Conservation (phyloP, 345 rosid genomes). For the Eutrema yunnanense region DNA sequence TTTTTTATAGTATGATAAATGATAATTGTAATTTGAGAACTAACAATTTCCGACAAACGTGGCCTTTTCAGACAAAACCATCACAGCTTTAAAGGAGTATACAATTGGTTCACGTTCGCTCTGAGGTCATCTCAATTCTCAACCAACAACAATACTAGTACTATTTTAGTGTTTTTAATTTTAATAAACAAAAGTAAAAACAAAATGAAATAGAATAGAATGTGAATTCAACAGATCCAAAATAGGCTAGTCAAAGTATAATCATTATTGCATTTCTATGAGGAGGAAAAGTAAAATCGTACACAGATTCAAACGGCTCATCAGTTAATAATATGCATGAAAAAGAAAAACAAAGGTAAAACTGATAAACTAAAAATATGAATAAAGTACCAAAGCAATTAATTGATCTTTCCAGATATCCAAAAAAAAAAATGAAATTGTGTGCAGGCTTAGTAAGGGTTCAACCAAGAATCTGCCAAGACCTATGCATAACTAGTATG, state of each 20-base stretch:
- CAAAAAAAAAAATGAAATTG: background rate
- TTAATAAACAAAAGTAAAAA: background rate
- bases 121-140: constrained; percentile 21
- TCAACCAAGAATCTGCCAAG: background rate
- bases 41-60: constrained; percentile 27
- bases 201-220: background rate
- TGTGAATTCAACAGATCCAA: constrained; percentile 23
- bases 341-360: background rate
- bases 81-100: constrained; percentile 24
- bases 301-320: background rate
- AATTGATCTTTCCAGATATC: background rate
- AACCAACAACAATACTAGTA: constrained; percentile 19
- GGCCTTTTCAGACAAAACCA: constrained; percentile 33
- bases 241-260: constrained; percentile 19
- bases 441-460: background rate
- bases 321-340: background rate
- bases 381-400: background rate
- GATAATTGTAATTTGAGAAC: background rate
- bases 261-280: background rate
- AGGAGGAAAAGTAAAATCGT: background rate
- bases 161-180: constrained; percentile 1
- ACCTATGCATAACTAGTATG: background rate
- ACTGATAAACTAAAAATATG: background rate
- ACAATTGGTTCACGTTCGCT: constrained; percentile 20
- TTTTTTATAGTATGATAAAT: background rate